phyloP scores from a whole-genome alignment of 371 early-diverging fungal species.

The Choanephora cucurbitarum region DNA sequence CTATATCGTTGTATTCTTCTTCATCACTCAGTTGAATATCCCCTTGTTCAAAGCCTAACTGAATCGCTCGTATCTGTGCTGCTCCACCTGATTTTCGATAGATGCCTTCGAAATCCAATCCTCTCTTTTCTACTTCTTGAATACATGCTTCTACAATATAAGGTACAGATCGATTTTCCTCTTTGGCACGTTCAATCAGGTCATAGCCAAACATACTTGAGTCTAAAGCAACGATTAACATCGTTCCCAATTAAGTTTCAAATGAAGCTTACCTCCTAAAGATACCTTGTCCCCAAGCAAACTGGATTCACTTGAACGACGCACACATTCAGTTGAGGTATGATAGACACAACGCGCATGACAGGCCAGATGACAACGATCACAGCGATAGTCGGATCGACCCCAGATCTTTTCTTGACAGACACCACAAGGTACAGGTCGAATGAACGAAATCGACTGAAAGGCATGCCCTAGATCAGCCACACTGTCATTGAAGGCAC shows the following conservation, averaged over 20 bases:
- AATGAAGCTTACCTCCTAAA: too few species aligned
- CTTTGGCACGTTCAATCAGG: constrained; percentile 26
- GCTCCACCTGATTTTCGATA: constrained; percentile 92
- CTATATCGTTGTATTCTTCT: constrained; percentile 61
- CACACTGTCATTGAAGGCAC: background rate
- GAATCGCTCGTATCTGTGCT: constrained; percentile 78
- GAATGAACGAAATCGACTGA: constrained; percentile 58
- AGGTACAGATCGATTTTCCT: constrained; percentile 59
- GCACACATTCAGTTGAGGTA: constrained; percentile 37
- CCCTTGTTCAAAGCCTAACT: constrained; percentile 54
- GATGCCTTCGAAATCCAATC: constrained; percentile 86
- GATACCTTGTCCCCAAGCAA: too few species aligned
- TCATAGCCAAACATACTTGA: constrained; percentile 37
- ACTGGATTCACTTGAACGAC: too few species aligned
- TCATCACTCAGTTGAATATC: constrained; percentile 56
- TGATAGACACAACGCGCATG: constrained; percentile 39
- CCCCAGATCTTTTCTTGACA: constrained; percentile 90
- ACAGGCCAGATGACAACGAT: constrained; percentile 42
- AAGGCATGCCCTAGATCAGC: constrained; percentile 52
- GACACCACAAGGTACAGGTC: constrained; percentile 77
- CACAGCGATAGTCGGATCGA: constrained; percentile 77
- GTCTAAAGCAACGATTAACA: background rate
- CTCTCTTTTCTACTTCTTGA: constrained; percentile 74
- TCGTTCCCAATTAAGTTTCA: too few species aligned
- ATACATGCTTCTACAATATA: constrained; percentile 78